Percentiles rank a stretch among this genome's conserved stretches.
phyloP scores from a whole-genome alignment of 2,329 filamentous ascomycete species.

The Diaporthe sp. region DNA sequence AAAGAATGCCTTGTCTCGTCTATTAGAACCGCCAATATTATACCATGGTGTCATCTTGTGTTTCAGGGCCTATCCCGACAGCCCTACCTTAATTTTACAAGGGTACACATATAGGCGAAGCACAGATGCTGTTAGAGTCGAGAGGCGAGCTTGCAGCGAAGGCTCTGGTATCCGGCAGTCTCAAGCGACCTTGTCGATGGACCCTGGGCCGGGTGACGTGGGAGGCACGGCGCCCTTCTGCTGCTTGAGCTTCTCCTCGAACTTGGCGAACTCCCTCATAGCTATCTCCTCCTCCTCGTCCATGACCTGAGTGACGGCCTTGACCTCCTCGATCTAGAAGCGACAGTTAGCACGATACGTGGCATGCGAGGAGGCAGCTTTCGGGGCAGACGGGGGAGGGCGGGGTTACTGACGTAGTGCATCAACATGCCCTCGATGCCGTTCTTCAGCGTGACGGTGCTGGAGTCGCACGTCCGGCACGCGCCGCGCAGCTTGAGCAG shows the following conservation, averaged over 20 bases:
- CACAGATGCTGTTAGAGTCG: background rate
- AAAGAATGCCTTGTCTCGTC: conserved; percentile 13
- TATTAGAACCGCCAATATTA: conserved; percentile 14
- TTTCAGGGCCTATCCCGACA: conserved; percentile 6
- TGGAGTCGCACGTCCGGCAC: conserved; percentile 95
- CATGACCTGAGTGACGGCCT: conserved; percentile 90
- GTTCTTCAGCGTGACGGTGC: conserved; percentile 96
- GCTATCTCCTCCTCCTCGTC: conserved; percentile 94
- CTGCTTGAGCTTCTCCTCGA: conserved; percentile 84
- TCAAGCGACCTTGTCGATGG: conserved; percentile 55
- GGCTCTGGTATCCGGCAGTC: background rate
- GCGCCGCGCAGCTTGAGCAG: conserved; percentile 89
- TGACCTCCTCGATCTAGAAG: conserved; percentile 91
- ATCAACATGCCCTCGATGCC: conserved; percentile 99
- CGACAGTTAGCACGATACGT: conserved; percentile 47
- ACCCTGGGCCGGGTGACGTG: conserved; percentile 55
- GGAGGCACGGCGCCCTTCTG: conserved; percentile 62
- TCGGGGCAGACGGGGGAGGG: background rate
- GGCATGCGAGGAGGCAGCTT: background rate
- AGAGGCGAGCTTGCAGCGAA: background rate
- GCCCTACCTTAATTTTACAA: conserved; percentile 26
- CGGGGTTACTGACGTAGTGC: conserved; percentile 80
- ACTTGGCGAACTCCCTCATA: conserved; percentile 89
- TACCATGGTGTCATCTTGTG: conserved; percentile 5
- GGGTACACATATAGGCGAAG: background rate